These are phyloP conservation scores for Eucommia ulmoides DNA, from an alignment of 257 asterid species.

Conservation along the genomic window DNA sequence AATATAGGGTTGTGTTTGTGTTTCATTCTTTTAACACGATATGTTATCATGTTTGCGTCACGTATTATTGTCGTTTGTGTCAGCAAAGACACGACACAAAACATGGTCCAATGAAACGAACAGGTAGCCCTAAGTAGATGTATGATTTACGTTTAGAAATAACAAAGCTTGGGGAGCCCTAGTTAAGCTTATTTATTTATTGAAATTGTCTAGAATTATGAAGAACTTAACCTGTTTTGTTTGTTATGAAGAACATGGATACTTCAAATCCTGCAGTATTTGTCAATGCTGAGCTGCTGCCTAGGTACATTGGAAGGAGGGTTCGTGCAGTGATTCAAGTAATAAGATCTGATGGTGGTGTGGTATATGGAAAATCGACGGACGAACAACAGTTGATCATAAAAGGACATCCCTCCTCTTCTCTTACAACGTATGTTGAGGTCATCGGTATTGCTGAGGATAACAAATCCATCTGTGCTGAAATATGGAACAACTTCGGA, in stretches of 20 bases:
- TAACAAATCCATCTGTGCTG: slow-evolving; percentile 58
- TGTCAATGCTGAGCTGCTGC: slow-evolving; percentile 66
- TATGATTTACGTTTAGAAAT: no score
- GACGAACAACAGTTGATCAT: slow-evolving; percentile 66
- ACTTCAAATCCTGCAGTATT: slow-evolving; percentile 78
- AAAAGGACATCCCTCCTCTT: slow-evolving; percentile 54
- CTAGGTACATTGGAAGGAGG: slow-evolving; percentile 50
- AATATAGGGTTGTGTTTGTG: no score
- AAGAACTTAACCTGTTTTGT: not conserved
- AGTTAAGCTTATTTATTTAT: no score
- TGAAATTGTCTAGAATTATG: no score
- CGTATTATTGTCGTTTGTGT: no score
- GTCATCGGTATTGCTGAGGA: slow-evolving; percentile 80
- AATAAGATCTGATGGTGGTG: slow-evolving; percentile 53
- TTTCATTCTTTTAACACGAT: no score
- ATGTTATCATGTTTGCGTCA: no score
- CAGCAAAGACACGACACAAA: no score
- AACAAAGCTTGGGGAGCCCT: no score
- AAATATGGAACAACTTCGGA: slow-evolving; percentile 78
- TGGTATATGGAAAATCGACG: slow-evolving; percentile 71
- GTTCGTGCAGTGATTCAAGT: slow-evolving; percentile 84
- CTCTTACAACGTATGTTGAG: slow-evolving; percentile 69
- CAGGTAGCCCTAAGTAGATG: no score
- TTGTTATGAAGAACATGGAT: slow-evolving; percentile 38
- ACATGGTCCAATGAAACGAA: no score